Percentiles rank a stretch among this genome's conserved stretches.
Evolutionary conservation across 1,284 basidiomycete species (phyloP).

Genomic region (Rhodotorula sp.): DNA sequence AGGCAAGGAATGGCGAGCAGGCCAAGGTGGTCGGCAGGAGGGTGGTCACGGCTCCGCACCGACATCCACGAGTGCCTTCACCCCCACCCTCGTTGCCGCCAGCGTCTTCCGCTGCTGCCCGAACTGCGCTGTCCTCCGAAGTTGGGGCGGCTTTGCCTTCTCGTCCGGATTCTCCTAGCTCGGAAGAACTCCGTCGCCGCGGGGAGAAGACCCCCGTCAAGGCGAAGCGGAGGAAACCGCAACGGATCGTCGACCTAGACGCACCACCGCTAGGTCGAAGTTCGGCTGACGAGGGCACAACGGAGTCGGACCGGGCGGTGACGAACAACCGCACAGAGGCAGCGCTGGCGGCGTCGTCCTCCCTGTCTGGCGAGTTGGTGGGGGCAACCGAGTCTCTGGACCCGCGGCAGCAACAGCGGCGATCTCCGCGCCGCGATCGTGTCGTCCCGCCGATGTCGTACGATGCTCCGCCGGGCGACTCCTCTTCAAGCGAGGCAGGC

Average conservation of each 20-base stretch:
- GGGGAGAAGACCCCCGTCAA: background rate
- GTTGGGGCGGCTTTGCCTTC: too few species aligned
- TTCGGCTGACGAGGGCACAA: background rate
- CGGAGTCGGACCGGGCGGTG: constrained; percentile 9
- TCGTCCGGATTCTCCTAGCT: background rate
- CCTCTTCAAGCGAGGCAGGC: background rate
- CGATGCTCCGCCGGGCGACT: constrained; percentile 54
- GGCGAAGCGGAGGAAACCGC: constrained; percentile 28
- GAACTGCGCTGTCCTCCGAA: too few species aligned
- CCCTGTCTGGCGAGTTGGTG: too few species aligned
- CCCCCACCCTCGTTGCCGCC: background rate
- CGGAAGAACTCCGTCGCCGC: background rate
- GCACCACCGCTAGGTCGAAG: background rate
- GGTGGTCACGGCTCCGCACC: constrained; percentile 29
- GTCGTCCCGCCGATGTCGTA: constrained; percentile 60
- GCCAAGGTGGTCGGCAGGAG: constrained; percentile 33
- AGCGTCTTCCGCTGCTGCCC: background rate
- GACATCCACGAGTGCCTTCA: background rate
- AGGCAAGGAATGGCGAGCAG: constrained; percentile 8
- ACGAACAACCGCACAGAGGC: background rate
- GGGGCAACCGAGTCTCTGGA: background rate
- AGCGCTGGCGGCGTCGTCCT: too few species aligned
- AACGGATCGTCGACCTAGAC: constrained; percentile 41
- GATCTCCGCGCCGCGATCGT: constrained; percentile 50
- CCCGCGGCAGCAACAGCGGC: background rate